Conservation (phyloP, 176 grass and related monocot genomes). For the Paspalum notatum region DNA sequence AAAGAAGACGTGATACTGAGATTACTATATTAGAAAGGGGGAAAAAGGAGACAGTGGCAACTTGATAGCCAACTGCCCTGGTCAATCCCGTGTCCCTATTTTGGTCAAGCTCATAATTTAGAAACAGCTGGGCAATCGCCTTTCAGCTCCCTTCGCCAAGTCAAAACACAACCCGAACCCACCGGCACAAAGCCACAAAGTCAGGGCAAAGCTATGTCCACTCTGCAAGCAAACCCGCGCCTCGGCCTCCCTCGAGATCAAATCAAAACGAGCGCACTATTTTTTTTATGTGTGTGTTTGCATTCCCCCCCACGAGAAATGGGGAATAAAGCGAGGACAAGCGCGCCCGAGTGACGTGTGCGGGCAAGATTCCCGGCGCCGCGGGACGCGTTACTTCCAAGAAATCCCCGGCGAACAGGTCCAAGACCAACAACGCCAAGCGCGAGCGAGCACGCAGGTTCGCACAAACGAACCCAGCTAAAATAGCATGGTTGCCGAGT, state of each 20-base stretch:
- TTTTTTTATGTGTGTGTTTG: neutral
- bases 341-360: neutral
- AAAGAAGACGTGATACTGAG: neutral
- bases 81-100: constrained; percentile 30
- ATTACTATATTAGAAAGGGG: neutral
- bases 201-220: constrained; percentile 4
- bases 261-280: neutral
- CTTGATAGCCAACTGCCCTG: constrained; percentile 2
- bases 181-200: constrained; percentile 12
- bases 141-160: neutral
- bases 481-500: constrained; percentile 8
- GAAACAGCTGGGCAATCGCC: constrained; percentile 26
- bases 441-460: constrained; percentile 2
- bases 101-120: constrained; percentile 14
- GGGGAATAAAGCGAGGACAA: neutral
- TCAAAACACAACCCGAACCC: constrained; percentile 44
- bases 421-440: neutral
- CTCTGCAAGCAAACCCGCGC: constrained; percentile 1
- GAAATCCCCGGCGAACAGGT: constrained; percentile 27
- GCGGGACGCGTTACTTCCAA: constrained; percentile 29
- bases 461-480: neutral
- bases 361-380: neutral
- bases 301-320: neutral
- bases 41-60: neutral
- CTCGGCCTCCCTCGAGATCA: neutral